Percentiles rank a stretch among this genome's conserved stretches.
These are phyloP conservation scores for Pisolithus sp. DNA, from an alignment of 768 basidiomycete genomes.

Conservation along the genomic window DNA sequence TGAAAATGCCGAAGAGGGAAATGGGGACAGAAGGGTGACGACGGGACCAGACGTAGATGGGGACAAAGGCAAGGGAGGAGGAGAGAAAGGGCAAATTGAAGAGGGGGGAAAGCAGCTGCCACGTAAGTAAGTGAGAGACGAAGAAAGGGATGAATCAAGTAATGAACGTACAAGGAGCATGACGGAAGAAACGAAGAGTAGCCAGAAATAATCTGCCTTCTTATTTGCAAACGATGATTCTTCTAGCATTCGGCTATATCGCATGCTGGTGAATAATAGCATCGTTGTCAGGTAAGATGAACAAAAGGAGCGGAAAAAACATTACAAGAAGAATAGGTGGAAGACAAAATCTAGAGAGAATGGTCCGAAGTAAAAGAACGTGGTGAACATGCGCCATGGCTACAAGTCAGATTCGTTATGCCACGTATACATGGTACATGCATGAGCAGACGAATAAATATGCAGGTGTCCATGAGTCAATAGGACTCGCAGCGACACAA, in stretches of 20 bases:
- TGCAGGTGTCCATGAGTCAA: neutral
- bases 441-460: slow-evolving; percentile 1
- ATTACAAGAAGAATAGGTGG: slow-evolving; percentile 96
- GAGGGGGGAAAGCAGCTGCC: slow-evolving; percentile 72
- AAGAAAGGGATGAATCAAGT: neutral
- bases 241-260: slow-evolving; percentile 94
- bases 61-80: slow-evolving; percentile 86
- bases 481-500: neutral
- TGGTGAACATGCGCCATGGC: slow-evolving; percentile 86
- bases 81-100: slow-evolving; percentile 93
- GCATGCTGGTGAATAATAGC: slow-evolving; percentile 55
- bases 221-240: slow-evolving; percentile 91
- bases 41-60: slow-evolving; percentile 96
- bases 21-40: slow-evolving; percentile 94
- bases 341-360: slow-evolving; percentile 93
- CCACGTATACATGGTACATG: slow-evolving; percentile 9
- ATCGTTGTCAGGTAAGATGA: too few species aligned
- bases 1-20: slow-evolving; percentile 90
- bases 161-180: slow-evolving; percentile 70
- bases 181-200: slow-evolving; percentile 74
- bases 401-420: slow-evolving; percentile 22
- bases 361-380: slow-evolving; percentile 94
- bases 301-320: too few species aligned
- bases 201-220: slow-evolving; percentile 93
- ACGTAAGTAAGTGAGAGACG: neutral